phyloP scores from a whole-genome alignment of 768 basidiomycete genomes.

The Pisolithus albus region DNA sequence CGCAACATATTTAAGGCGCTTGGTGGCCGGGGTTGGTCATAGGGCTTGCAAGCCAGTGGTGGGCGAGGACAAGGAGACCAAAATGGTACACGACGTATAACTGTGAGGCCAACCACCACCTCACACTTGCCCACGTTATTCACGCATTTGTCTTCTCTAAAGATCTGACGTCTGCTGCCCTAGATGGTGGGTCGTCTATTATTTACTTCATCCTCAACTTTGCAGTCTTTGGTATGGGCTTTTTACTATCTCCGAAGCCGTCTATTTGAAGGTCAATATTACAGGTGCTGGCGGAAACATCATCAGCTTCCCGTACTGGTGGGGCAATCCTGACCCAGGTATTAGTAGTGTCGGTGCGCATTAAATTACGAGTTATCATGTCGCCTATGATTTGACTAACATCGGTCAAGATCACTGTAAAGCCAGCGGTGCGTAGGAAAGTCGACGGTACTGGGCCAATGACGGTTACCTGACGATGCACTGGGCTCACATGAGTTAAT shows the following conservation, averaged over 20 bases:
- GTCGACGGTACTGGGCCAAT: too few relatives aligned
- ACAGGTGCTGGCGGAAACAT: slow-evolving; percentile 36
- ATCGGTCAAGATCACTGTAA: slow-evolving; percentile 1
- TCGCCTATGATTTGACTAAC: not conserved
- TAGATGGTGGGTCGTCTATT: slow-evolving; percentile 43
- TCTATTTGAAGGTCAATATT: slow-evolving; percentile 23
- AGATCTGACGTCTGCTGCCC: slow-evolving; percentile 42
- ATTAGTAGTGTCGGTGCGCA: slow-evolving; percentile 10
- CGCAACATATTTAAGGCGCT: slow-evolving; percentile 11
- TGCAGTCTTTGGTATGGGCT: slow-evolving; percentile 20
- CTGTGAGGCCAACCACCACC: not conserved
- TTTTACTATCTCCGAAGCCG: not conserved
- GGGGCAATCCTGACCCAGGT: slow-evolving; percentile 22
- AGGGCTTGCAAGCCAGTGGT: slow-evolving; percentile 43
- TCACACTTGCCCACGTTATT: not conserved
- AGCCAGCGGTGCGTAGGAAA: not conserved
- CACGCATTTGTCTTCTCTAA: not conserved
- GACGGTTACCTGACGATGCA: too few relatives aligned
- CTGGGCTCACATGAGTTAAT: too few relatives aligned
- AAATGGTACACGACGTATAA: slow-evolving; percentile 42
- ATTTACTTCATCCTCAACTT: slow-evolving; percentile 44
- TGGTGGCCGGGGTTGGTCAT: slow-evolving; percentile 51
- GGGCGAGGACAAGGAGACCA: slow-evolving; percentile 37
- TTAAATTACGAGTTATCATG: not conserved
- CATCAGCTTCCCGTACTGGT: slow-evolving; percentile 43